phyloP scores from a whole-genome alignment of 1,284 basidiomycete species.

The Cryptococcus wingfieldii region DNA sequence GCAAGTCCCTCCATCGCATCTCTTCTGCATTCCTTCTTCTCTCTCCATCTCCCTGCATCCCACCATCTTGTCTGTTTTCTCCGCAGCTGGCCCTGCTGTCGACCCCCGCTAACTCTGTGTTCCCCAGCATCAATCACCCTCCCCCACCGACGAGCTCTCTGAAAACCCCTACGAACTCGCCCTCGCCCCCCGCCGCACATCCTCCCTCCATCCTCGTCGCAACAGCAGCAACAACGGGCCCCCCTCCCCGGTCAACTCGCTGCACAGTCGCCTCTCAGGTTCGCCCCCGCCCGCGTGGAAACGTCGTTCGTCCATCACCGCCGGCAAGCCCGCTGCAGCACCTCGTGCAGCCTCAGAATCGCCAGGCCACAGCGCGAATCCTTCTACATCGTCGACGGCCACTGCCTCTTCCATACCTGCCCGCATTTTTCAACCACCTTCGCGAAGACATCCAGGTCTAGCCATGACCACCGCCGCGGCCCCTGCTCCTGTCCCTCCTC shows the following conservation, averaged over 20 bases:
- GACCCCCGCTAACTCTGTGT: too few species aligned
- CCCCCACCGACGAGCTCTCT: conserved; percentile 20
- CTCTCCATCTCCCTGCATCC: neutral
- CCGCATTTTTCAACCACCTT: neutral
- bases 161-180: conserved; percentile 29
- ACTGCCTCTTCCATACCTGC: neutral
- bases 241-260: conserved; percentile 26
- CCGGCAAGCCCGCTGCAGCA: neutral
- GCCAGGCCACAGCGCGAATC: neutral
- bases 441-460: conserved; percentile 8
- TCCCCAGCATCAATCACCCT: conserved; percentile 27
- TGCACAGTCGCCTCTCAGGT: conserved; percentile 36
- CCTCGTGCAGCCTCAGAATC: neutral
- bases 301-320: conserved; percentile 26
- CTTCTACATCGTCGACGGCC: neutral
- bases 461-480: conserved; percentile 11
- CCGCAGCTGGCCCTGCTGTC: neutral
- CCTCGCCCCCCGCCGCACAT: conserved; percentile 9
- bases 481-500: neutral
- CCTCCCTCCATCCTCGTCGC: conserved; percentile 4
- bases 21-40: neutral
- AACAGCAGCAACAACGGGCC: conserved; percentile 8
- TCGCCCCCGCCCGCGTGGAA: conserved; percentile 45
- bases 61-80: neutral
- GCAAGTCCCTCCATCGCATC: neutral